phyloP scores from a whole-genome alignment of 768 basidiomycete genomes.

The Phylloporus scabripes region DNA sequence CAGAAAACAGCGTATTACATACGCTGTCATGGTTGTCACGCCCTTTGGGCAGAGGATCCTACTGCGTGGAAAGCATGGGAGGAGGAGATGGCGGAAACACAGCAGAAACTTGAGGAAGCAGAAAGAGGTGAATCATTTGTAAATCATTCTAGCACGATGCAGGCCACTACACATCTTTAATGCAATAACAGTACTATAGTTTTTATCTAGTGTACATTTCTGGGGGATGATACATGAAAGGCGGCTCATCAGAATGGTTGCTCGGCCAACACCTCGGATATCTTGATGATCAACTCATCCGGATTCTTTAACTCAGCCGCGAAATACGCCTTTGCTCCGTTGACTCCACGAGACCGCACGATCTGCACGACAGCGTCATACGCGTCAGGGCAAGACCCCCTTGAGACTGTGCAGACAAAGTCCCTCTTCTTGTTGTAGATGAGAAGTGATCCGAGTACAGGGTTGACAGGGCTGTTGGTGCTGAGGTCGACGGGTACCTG shows the following conservation, averaged over 20 bases:
- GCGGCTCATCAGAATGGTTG: slow-evolving; percentile 42
- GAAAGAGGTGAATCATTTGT: background rate
- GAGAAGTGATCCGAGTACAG: slow-evolving; percentile 27
- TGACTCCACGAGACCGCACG: slow-evolving; percentile 38
- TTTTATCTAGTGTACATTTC: background rate
- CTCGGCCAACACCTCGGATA: slow-evolving; percentile 48
- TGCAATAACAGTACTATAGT: background rate
- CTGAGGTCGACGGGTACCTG: slow-evolving; percentile 37
- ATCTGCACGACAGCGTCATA: slow-evolving; percentile 40
- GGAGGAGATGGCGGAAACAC: slow-evolving; percentile 35
- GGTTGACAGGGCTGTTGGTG: background rate
- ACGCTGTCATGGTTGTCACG: slow-evolving; percentile 45
- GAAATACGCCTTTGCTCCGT: slow-evolving; percentile 49
- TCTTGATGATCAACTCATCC: slow-evolving; percentile 46
- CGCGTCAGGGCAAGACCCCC: slow-evolving; percentile 28
- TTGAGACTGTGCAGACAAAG: slow-evolving; percentile 41
- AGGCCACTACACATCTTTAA: background rate
- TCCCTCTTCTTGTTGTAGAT: slow-evolving; percentile 53
- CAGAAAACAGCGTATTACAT: slow-evolving; percentile 42
- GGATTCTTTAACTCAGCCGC: slow-evolving; percentile 44
- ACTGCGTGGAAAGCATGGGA: slow-evolving; percentile 39
- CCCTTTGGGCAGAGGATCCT: slow-evolving; percentile 34
- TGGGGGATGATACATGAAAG: background rate
- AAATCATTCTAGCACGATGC: background rate
- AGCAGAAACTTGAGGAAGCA: slow-evolving; percentile 28